Percentiles rank a stretch among this genome's conserved stretches.
Evolutionary conservation across 176 grass and related monocot genomes (phyloP).

Genomic region (barley (Hordeum vulgare)): DNA sequence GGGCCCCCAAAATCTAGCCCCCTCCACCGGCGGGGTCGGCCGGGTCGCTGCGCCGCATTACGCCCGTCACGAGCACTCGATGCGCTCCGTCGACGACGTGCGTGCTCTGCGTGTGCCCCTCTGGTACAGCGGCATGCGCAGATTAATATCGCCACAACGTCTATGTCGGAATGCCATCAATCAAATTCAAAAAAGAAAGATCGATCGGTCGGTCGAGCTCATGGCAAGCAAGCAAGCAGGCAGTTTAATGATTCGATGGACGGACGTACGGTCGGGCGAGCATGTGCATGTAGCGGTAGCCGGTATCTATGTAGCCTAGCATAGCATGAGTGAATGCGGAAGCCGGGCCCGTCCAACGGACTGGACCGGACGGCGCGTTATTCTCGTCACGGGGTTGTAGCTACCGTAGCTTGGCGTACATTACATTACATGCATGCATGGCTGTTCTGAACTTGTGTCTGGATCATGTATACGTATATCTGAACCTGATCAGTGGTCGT

Average conservation of each 20-base stretch:
- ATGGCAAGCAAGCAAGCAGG: background rate
- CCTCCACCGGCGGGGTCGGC: background rate
- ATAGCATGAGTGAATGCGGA: background rate
- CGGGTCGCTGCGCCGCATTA: conserved; percentile 18
- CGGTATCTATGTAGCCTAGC: no score
- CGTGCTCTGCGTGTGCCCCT: background rate
- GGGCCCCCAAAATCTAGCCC: background rate
- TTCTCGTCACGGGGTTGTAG: conserved; percentile 8
- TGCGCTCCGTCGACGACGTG: background rate
- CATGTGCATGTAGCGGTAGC: background rate
- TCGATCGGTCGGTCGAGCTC: background rate
- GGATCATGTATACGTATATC: background rate
- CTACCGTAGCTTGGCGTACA: background rate
- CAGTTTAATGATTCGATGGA: background rate
- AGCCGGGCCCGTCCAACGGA: background rate
- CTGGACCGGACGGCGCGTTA: background rate
- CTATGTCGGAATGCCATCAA: background rate
- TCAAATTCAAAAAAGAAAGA: background rate
- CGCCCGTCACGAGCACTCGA: conserved; percentile 33
- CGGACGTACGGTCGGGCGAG: background rate
- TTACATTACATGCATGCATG: background rate
- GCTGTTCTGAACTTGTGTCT: background rate
- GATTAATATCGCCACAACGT: background rate
- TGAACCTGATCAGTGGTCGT: background rate
- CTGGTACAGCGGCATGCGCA: background rate